phyloP scores from a whole-genome alignment of 495 filamentous ascomycete genomes.

The Cenococcum geophilum region DNA sequence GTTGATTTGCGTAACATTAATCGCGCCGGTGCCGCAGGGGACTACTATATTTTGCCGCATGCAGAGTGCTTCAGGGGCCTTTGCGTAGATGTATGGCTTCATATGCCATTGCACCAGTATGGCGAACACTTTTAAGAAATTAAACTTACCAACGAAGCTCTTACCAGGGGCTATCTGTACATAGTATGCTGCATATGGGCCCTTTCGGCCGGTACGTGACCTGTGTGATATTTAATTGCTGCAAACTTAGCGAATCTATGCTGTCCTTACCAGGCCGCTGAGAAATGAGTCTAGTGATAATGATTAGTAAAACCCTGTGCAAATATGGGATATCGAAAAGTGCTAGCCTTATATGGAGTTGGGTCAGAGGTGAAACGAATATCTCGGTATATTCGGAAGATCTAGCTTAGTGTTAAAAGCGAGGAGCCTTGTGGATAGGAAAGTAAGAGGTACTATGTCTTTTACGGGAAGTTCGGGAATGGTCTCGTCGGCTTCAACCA shows the following conservation, averaged over 20 bases:
- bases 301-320: background rate
- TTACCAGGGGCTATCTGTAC: conserved; percentile 54
- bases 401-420: conserved; percentile 35
- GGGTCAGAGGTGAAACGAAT: conserved; percentile 70
- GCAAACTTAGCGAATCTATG: background rate
- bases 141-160: conserved; percentile 56
- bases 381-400: conserved; percentile 82
- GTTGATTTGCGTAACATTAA: too few species aligned
- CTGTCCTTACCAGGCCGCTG: conserved; percentile 64
- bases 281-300: conserved; percentile 58
- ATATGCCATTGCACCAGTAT: conserved; percentile 28
- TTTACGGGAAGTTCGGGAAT: conserved; percentile 77
- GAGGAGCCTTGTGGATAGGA: background rate
- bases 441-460: conserved; percentile 54
- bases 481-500: conserved; percentile 65
- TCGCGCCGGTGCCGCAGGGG: too few species aligned
- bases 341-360: conserved; percentile 74
- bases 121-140: conserved; percentile 20
- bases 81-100: background rate
- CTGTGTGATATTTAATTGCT: conserved; percentile 30
- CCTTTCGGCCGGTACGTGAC: conserved; percentile 79
- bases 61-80: background rate
- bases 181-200: conserved; percentile 82
- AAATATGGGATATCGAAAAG: background rate
- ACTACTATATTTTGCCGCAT: background rate